These are phyloP conservation scores for Wilcoxina mikolae DNA, from an alignment of 495 filamentous ascomycete species.

Conservation along the genomic window DNA sequence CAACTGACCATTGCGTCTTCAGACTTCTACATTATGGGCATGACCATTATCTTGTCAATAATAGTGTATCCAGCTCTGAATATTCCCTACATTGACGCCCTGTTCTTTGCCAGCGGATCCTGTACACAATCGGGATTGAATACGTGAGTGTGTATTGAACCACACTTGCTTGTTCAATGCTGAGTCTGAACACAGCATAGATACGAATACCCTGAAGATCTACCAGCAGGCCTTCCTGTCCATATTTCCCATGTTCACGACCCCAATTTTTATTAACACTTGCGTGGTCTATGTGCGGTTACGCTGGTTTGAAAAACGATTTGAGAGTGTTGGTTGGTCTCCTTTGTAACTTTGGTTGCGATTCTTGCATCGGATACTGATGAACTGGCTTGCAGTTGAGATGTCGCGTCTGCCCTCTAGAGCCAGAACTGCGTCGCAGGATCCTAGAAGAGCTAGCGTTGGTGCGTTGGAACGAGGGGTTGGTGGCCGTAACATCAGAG, in stretches of 20 bases:
- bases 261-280: constrained; percentile 78
- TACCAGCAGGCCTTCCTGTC: constrained; percentile 70
- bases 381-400: constrained; percentile 8
- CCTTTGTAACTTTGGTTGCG: background rate
- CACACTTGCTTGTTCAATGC: background rate
- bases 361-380: background rate
- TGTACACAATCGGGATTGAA: constrained; percentile 89
- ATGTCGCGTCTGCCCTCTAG: constrained; percentile 22
- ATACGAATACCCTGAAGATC: constrained; percentile 57
- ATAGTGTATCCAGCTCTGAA: constrained; percentile 47
- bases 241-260: constrained; percentile 57
- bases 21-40: constrained; percentile 67
- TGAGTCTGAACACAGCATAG: constrained; percentile 31
- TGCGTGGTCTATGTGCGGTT: constrained; percentile 79
- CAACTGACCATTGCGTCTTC: background rate
- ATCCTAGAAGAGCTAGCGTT: background rate
- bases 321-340: constrained; percentile 54
- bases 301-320: constrained; percentile 95
- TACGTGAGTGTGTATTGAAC: constrained; percentile 34
- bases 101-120: constrained; percentile 67
- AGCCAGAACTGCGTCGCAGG: constrained; percentile 35
- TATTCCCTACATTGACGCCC: constrained; percentile 70
- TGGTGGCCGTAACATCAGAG: constrained; percentile 42
- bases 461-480: constrained; percentile 38
- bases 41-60: constrained; percentile 56